Base-by-base conservation (phyloP, 1,284 basidiomycete species). In the Puccinia novopanici region DNA sequence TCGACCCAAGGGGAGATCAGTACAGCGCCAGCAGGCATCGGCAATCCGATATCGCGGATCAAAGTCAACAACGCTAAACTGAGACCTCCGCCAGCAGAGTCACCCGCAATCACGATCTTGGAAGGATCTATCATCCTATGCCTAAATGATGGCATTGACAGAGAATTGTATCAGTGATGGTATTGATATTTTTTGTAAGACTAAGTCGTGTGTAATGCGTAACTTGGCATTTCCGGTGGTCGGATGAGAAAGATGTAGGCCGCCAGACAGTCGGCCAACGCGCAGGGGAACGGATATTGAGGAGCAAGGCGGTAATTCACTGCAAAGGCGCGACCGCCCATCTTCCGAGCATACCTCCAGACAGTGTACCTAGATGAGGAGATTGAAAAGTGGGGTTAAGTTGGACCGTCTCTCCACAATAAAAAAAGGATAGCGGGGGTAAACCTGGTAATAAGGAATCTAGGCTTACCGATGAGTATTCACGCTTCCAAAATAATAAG, bases 71-170 rank as follows among this genome's bases (percentile, higher is more conserved):
- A 87, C 0, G 94, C 92, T 73, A 98, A 87, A 0, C 90, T 89
- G 17, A 98, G 87, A 0, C 94, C 95, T 4, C 95, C 97, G 5
- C 97, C 97, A 0, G 97, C 96, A 37, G 94, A 96, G 86, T 97
- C 95, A 0, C 97, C 97, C 0, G 91, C 91, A 57, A 97, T 86
- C 13, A 98, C 89, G 65, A 98, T 92, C 82, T 92, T 90, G 0
- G 89, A 89, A 0, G 96, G 95, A 78, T 92, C 89, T 19, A 99
- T 91, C 0, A 94, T 89, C 19, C 87, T 87, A 86, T 98, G 95
- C 50, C 89, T 80, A n/a, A 48, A 27, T 54, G 27, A 15, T 6
- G 45, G 6, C 9, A 37, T 50, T 0, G 40, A 40, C 40, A 22
- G 27, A 13, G 52, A 17, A 22, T 9, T 3, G 50, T n/a, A 24